Base-by-base conservation (phyloP, 371 early-diverging fungal genomes). In the Mortierella sp. region DNA sequence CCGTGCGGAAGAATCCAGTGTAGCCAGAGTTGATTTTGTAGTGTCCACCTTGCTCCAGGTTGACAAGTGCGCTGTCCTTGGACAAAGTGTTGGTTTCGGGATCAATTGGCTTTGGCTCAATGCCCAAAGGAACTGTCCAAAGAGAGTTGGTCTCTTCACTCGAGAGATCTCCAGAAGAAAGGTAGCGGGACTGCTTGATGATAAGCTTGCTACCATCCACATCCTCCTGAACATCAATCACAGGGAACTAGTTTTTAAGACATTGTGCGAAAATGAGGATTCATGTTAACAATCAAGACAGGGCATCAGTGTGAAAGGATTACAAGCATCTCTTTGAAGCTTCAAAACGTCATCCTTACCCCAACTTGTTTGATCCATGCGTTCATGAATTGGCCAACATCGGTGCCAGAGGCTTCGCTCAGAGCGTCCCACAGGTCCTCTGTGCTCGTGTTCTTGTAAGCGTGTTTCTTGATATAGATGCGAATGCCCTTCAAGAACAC, bases 301-400 rank as follows among this genome's bases (percentile, higher is more conserved):
- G 28, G n/a, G n/a, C n/a, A n/a, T n/a, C n/a, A n/a, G n/a, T n/a
- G n/a, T n/a, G n/a, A n/a, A n/a, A 14, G 47, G 44, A 37, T n/a
- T 26, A 11, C 55, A 26, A 55, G 5, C 19, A 55, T 55, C 15
- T 25, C 14, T 5, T 6, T n/a, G n/a, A 59, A 9, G 37, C 2
- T 21, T 7, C 43, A 59, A 19, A 7, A 5, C 11, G 7, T 19
- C 5, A 1, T 21, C 23, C 89, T 85, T 83, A 88, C 88, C 1
- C 96, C 98, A 46, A 89, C 87, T 66, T 91, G 86, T 65, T 87
- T 85, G 47, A 95, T 95, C 98, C 98, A 97, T 18, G 87, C 62
- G 44, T 86, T 83, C 94, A 96, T 94, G 69, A 96, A 88, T 55
- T 86, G 51, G 15, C 85, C 88, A 23, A 95, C 92, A 80, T 92